phyloP scores from a whole-genome alignment of 2,329 filamentous ascomycete species.

The Colletotrichum sp. region DNA sequence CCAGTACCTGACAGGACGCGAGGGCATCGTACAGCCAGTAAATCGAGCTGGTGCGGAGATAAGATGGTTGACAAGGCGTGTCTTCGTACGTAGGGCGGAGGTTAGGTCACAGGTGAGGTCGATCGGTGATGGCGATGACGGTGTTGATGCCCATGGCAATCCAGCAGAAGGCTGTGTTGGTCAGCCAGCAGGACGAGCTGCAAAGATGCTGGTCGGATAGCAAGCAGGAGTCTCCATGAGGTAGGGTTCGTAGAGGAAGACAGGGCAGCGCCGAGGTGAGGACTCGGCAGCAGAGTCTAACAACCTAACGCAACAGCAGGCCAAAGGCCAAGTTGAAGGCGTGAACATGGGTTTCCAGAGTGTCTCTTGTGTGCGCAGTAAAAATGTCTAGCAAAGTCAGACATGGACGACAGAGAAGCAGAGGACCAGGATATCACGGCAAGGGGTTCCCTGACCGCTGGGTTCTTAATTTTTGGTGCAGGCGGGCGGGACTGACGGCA shows the following conservation, averaged over 20 bases:
- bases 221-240: background rate
- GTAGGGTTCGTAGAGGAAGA: background rate
- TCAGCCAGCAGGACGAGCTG: background rate
- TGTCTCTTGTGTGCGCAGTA: background rate
- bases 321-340: background rate
- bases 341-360: background rate
- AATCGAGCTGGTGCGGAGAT: background rate
- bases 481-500: conserved; percentile 9
- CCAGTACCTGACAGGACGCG: background rate
- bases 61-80: background rate
- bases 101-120: background rate
- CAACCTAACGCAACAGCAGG: background rate
- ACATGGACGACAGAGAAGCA: conserved; percentile 4
- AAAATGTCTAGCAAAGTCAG: background rate
- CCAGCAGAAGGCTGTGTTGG: background rate
- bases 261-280: background rate
- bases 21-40: background rate
- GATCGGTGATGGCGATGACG: background rate
- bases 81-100: background rate
- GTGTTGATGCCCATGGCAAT: background rate
- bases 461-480: conserved; percentile 12
- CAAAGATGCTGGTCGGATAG: background rate
- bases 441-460: conserved; percentile 5
- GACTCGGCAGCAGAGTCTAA: background rate
- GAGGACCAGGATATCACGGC: background rate